phyloP scores from a whole-genome alignment of 2,329 filamentous ascomycete genomes.

The Hypoxylon sp. region DNA sequence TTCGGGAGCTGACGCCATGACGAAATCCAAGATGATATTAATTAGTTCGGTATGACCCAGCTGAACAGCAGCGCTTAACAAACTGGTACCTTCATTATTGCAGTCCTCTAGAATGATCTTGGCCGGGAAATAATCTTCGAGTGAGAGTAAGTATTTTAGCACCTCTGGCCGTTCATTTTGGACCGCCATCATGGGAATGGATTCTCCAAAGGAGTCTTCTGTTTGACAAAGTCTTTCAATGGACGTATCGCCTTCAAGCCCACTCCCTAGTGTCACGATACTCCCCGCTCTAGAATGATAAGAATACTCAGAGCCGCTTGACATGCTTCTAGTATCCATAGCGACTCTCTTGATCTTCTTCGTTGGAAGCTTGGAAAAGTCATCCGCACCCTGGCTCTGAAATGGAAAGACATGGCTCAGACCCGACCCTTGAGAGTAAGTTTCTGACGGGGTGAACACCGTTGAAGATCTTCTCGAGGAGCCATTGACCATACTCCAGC shows the following conservation, averaged over 20 bases:
- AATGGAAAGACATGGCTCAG: slow-evolving; percentile 94
- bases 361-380: slow-evolving; percentile 55
- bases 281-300: slow-evolving; percentile 85
- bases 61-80: slow-evolving; percentile 92
- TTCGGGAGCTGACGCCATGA: slow-evolving; percentile 71
- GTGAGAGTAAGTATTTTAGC: slow-evolving; percentile 83
- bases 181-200: slow-evolving; percentile 88
- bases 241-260: slow-evolving; percentile 87
- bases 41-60: slow-evolving; percentile 82
- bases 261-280: slow-evolving; percentile 79
- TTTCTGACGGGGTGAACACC: slow-evolving; percentile 62
- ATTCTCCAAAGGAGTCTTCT: slow-evolving; percentile 80
- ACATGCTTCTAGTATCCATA: slow-evolving; percentile 91
- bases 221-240: slow-evolving; percentile 83
- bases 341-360: slow-evolving; percentile 83
- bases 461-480: slow-evolving; percentile 62
- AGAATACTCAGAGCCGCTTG: slow-evolving; percentile 86
- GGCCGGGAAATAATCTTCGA: slow-evolving; percentile 82
- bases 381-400: slow-evolving; percentile 70
- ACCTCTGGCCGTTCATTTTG: slow-evolving; percentile 79
- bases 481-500: slow-evolving; percentile 65
- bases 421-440: slow-evolving; percentile 69
- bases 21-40: slow-evolving; percentile 79
- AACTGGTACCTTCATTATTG: slow-evolving; percentile 90
- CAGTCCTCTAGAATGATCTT: slow-evolving; percentile 82